Conservation (phyloP, 371 early-diverging fungal species). For the Mortierella sp. region DNA sequence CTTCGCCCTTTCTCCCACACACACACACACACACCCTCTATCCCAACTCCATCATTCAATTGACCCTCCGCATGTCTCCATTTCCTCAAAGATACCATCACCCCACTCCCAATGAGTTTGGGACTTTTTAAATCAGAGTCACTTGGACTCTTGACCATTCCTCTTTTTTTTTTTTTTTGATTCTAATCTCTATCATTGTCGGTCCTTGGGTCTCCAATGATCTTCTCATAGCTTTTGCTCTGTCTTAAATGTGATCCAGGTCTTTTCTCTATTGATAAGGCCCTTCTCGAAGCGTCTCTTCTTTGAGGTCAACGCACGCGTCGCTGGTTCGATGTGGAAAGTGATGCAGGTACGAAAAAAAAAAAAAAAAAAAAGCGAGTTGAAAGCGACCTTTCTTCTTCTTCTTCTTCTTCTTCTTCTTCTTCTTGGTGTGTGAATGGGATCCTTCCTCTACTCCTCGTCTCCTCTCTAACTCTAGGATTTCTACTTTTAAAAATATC, state of each 20-base stretch:
- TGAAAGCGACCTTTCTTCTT: neutral
- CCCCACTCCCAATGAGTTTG: neutral
- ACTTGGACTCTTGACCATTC: neutral
- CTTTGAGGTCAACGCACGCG: slow-evolving; percentile 65
- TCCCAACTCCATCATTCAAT: too few species aligned
- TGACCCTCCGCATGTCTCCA: neutral
- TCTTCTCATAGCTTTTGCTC: slow-evolving; percentile 40
- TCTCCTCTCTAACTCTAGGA: neutral
- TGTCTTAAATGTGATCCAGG: slow-evolving; percentile 64
- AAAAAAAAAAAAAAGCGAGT: too few species aligned
- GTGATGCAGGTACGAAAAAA: slow-evolving; percentile 67
- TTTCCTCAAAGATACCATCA: neutral
- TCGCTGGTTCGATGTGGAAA: slow-evolving; percentile 70
- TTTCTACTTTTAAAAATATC: neutral
- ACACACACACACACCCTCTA: too few species aligned
- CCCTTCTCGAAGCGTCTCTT: slow-evolving; percentile 66
- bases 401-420: neutral
- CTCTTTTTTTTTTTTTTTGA: neutral
- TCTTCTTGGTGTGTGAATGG: neutral
- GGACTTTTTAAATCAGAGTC: too few species aligned
- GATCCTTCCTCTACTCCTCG: too few species aligned
- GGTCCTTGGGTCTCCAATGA: neutral
- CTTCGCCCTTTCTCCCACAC: too few species aligned
- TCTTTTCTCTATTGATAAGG: slow-evolving; percentile 61
- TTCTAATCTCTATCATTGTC: neutral